phyloP scores from a whole-genome alignment of 805 yeast genomes.

The Kodamaea kakaduensis region DNA sequence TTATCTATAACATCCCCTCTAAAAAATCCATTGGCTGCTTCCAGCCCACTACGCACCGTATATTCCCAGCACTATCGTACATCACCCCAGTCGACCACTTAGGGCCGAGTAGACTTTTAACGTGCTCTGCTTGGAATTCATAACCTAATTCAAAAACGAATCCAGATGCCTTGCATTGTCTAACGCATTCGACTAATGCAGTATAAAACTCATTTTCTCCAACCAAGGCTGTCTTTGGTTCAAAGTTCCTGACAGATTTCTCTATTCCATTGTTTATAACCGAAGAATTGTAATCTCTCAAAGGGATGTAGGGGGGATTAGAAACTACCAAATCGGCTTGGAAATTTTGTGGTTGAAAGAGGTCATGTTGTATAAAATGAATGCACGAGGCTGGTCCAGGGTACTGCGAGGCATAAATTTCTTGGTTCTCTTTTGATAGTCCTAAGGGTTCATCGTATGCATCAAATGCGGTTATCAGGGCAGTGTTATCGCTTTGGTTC shows the following conservation, averaged over 20 bases:
- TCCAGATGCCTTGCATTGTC: conserved; percentile 41
- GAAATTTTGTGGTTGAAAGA: background rate
- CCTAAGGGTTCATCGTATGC: conserved; percentile 48
- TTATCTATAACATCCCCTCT: background rate
- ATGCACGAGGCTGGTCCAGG: background rate
- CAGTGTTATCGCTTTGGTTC: conserved; percentile 1
- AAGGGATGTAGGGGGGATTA: conserved; percentile 89
- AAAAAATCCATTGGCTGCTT: conserved; percentile 13
- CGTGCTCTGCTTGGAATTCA: conserved; percentile 47
- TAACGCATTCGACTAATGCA: conserved; percentile 47
- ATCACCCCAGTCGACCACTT: conserved; percentile 50
- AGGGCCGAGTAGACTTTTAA: conserved; percentile 21
- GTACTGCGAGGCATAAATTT: conserved; percentile 4
- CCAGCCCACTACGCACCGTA: conserved; percentile 68
- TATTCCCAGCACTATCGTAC: conserved; percentile 47
- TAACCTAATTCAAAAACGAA: conserved; percentile 80
- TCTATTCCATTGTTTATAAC: conserved; percentile 42
- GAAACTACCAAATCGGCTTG: conserved; percentile 57
- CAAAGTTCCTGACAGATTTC: conserved; percentile 63
- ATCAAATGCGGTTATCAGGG: conserved; percentile 49
- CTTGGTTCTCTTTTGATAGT: conserved; percentile 46
- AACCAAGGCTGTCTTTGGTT: conserved; percentile 74
- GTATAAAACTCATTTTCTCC: conserved; percentile 73
- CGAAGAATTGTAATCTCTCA: conserved; percentile 36
- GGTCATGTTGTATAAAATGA: conserved; percentile 1